Conservation (phyloP, 139 green algal genomes). For the Diplosphaera chodatii region DNA sequence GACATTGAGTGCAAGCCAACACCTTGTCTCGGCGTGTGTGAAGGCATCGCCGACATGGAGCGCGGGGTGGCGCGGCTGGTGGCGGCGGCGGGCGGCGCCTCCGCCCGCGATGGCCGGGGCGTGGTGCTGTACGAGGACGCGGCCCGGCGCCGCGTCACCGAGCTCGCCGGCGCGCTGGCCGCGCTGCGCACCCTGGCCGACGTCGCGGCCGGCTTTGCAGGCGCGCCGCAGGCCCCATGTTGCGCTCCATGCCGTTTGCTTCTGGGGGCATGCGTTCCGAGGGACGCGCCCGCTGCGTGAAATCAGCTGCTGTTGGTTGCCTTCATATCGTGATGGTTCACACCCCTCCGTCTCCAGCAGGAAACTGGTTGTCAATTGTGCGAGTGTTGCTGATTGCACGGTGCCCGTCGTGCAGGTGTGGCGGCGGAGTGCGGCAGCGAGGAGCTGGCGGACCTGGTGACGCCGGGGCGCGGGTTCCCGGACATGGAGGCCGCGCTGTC, state of each 20-base stretch:
- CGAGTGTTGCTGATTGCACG: too few relatives aligned
- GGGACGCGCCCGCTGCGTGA: too few relatives aligned
- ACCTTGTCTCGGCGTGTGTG: too few relatives aligned
- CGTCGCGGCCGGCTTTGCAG: neutral
- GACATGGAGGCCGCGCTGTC: conserved; percentile 38
- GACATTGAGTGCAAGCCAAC: too few relatives aligned
- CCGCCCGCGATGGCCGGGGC: conserved; percentile 16
- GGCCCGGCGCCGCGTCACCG: conserved; percentile 41
- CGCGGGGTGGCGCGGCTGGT: conserved; percentile 70
- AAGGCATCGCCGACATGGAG: conserved; percentile 81
- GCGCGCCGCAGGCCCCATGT: too few relatives aligned
- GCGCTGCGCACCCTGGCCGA: conserved; percentile 38
- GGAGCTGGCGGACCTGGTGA: conserved; percentile 30
- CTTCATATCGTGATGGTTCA: too few relatives aligned
- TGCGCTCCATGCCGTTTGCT: too few relatives aligned
- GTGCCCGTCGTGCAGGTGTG: conserved; percentile 4
- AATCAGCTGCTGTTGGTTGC: too few relatives aligned
- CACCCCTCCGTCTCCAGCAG: too few relatives aligned
- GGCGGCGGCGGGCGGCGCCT: conserved; percentile 31
- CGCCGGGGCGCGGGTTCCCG: conserved; percentile 30
- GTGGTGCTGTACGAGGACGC: conserved; percentile 96
- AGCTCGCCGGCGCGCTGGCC: conserved; percentile 53
- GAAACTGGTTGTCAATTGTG: too few relatives aligned
- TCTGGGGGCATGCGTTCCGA: too few relatives aligned
- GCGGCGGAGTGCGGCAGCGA: conserved; percentile 3